Evolutionary conservation across 768 basidiomycete species (phyloP).

Genomic region (Russula foetens): DNA sequence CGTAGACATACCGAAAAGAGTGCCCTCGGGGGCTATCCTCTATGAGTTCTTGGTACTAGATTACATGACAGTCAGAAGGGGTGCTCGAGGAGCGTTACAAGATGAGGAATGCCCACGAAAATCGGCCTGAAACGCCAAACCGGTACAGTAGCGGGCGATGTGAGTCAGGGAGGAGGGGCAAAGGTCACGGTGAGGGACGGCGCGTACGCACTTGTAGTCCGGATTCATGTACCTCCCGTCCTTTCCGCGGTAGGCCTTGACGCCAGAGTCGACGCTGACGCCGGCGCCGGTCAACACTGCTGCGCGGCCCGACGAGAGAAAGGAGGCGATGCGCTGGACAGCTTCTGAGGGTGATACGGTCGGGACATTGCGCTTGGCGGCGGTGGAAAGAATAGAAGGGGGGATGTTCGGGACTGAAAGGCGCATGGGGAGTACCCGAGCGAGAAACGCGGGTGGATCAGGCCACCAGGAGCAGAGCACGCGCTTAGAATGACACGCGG

Average conservation of each 20-base stretch:
- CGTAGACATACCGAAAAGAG: conserved; percentile 51
- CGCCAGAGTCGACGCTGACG: conserved; percentile 92
- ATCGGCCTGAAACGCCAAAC: conserved; percentile 19
- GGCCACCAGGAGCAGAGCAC: background rate
- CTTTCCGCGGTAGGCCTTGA: conserved; percentile 82
- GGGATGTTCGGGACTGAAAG: conserved; percentile 73
- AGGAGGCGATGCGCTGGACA: conserved; percentile 50
- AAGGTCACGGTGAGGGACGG: background rate
- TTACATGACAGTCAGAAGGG: conserved; percentile 8
- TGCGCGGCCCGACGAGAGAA: conserved; percentile 63
- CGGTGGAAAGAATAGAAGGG: conserved; percentile 37
- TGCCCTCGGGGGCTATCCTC: conserved; percentile 62
- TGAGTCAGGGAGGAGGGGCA: background rate
- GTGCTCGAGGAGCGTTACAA: background rate
- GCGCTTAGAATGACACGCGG: too few species aligned
- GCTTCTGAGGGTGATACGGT: conserved; percentile 43
- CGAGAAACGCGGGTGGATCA: too few species aligned
- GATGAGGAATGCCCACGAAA: conserved; percentile 13
- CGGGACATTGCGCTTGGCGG: conserved; percentile 32
- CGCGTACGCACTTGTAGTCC: conserved; percentile 63
- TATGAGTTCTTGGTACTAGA: conserved; percentile 71
- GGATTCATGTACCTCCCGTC: conserved; percentile 87
- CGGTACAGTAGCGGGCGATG: background rate
- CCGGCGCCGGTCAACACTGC: conserved; percentile 84
- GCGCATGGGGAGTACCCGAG: conserved; percentile 42